Base-by-base conservation (phyloP, 352 stramenopile species). In the Phytophthora agathidicida region DNA sequence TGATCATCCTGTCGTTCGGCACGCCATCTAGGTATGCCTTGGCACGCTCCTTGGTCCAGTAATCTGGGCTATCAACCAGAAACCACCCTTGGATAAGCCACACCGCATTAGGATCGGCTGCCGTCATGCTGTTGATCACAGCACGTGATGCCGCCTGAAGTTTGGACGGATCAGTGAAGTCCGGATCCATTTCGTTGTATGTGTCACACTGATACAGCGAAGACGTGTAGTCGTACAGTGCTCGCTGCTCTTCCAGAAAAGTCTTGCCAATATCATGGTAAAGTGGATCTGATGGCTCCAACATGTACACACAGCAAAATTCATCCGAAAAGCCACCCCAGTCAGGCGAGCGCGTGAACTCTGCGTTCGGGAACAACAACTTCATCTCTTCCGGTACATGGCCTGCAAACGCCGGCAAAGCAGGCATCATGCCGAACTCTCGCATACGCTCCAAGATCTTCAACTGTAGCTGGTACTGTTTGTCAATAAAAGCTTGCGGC, bases 361-460 rank as follows among this genome's bases (percentile, higher is more conserved):
- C 93, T 13, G 87, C 78, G 11, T 86, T 63, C 1, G 88, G 75
- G 60, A 86, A 95, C 7, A 87, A 62, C 16, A 60, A 20, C 46
- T 86, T 80, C 32, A 98, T 56, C 45, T 95, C 88, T 60, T 93
- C 73, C 0, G 92, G 90, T 19, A 97, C 87, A 47, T 97, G 89
- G 1, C 91, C 83, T 2, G 83, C 87, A 60, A 98, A 98, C 2
- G 74, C 89, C 1, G 91, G 92, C n/a, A 97, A 71, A 10, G 91
- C 81, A 19, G 88, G 88, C n/a, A 96, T 61, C 78, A 98, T 97
- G 38, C 88, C 91, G 14, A 96, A 88, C 54, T 85, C 73, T n/a
- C 73, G 68, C 75, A 97, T 93, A 26, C 89, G 80, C 7, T 65
- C 73, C n/a, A 97, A 54, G 27, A 96, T 97, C 39, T 82, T 65